Evolutionary conservation across 2,329 filamentous ascomycete species (phyloP).

Genomic region (Tolypocladium endophyticum): DNA sequence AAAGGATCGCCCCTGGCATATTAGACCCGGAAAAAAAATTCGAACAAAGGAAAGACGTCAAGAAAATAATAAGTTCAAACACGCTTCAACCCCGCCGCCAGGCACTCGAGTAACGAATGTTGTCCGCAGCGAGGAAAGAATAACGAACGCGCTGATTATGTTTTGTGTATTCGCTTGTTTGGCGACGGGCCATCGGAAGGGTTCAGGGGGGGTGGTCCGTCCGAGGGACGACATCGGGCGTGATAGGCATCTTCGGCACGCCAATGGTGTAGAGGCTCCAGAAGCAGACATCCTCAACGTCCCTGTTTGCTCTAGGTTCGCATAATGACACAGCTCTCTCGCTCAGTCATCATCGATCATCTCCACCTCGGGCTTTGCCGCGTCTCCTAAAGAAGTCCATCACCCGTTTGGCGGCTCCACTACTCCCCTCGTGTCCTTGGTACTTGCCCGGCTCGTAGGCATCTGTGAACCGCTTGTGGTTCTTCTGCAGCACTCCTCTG

Average conservation of each 20-base stretch:
- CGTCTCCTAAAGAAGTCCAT: slow-evolving; percentile 97
- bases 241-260: background rate
- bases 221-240: background rate
- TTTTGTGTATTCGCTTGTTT: background rate
- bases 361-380: slow-evolving; percentile 60
- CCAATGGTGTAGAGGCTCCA: background rate
- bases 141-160: background rate
- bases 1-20: slow-evolving; percentile 5
- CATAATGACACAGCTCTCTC: background rate
- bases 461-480: slow-evolving; percentile 78
- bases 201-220: background rate
- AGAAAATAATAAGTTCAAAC: slow-evolving; percentile 1
- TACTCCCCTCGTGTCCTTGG: slow-evolving; percentile 67
- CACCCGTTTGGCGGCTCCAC: slow-evolving; percentile 77
- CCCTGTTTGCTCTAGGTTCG: background rate
- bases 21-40: slow-evolving; percentile 3
- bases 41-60: slow-evolving; percentile 2
- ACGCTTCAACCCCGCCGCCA: slow-evolving; percentile 2
- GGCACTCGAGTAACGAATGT: background rate
- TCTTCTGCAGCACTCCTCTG: slow-evolving; percentile 64
- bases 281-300: background rate
- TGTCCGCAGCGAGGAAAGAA: background rate
- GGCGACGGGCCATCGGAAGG: background rate
- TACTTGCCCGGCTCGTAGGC: slow-evolving; percentile 69
- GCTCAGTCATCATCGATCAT: slow-evolving; percentile 32